A percentile compares a stretch with the other conserved stretches of the same genome.
These are phyloP conservation scores for Teratosphaeria epicoccoides DNA, from an alignment of 2,329 filamentous ascomycete species.

Conservation along the genomic window DNA sequence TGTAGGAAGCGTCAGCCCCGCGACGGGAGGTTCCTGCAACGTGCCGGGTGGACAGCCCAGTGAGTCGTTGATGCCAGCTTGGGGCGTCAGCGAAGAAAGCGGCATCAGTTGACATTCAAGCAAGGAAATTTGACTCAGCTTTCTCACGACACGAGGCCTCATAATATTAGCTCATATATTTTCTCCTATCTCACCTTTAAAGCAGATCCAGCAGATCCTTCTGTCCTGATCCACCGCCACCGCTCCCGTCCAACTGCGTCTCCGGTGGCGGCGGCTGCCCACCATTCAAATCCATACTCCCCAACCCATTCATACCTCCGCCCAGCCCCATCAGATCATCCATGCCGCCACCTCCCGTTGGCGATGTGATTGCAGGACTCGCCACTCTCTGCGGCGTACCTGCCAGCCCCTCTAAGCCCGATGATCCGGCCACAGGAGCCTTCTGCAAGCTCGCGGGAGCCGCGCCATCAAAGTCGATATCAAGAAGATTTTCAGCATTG, in stretches of 20 bases:
- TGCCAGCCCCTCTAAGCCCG: conserved; percentile 44
- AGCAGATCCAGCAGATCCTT: conserved; percentile 48
- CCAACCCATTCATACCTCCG: conserved; percentile 66
- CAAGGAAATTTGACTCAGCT: neutral
- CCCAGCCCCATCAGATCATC: conserved; percentile 72
- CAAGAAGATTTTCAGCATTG: conserved; percentile 88
- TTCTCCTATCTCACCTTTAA: conserved; percentile 17
- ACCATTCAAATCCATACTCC: conserved; percentile 63
- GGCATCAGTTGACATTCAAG: neutral
- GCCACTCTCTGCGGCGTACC: conserved; percentile 59
- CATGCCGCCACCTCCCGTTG: conserved; percentile 48
- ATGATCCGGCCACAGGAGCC: conserved; percentile 41
- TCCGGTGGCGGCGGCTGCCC: conserved; percentile 55
- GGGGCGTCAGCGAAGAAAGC: neutral
- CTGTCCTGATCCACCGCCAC: conserved; percentile 40
- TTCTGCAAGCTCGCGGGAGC: conserved; percentile 78
- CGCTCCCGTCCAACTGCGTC: conserved; percentile 44
- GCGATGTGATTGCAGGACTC: conserved; percentile 45
- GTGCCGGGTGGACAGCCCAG: neutral
- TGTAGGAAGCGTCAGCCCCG: too few species aligned
- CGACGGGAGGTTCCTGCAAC: too few species aligned
- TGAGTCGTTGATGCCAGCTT: neutral
- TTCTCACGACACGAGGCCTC: neutral
- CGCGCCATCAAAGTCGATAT: conserved; percentile 91
- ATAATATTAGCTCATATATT: neutral